Conservation (phyloP, 2,329 filamentous ascomycete genomes). For the Aureobasidium sp. region DNA sequence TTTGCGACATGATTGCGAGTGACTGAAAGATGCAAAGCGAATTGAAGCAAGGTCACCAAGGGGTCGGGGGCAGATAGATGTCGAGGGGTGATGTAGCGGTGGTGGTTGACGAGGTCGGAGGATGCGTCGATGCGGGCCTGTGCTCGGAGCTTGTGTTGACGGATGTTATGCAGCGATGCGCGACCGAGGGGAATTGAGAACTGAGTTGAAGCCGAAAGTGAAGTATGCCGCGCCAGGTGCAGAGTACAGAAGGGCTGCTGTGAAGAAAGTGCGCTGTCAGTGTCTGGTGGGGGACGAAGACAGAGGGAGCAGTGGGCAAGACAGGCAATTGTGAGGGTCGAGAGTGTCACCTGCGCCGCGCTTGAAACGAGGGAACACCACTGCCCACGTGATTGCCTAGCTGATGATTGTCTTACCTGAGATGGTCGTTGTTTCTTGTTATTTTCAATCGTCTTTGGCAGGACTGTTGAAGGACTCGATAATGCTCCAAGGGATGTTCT, state of each 20-base stretch:
- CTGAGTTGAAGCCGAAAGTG: background rate
- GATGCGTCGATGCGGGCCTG: conserved; percentile 13
- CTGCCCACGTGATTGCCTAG: conserved; percentile 1
- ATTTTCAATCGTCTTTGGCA: background rate
- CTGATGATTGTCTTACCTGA: conserved; percentile 1
- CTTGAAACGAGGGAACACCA: conserved; percentile 4
- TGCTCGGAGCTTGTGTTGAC: conserved; percentile 14
- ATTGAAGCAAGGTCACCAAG: background rate
- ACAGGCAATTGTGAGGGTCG: conserved; percentile 4
- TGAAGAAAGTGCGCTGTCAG: background rate
- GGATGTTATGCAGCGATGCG: conserved; percentile 12
- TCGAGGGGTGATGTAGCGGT: background rate
- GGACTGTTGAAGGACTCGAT: background rate
- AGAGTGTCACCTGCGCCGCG: conserved; percentile 9
- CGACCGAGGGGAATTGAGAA: background rate
- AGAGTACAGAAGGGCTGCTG: background rate
- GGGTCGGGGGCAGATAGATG: background rate
- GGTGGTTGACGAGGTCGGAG: conserved; percentile 3
- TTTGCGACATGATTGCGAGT: conserved; percentile 67
- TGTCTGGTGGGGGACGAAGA: background rate
- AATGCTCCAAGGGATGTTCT: background rate
- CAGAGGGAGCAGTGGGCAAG: background rate
- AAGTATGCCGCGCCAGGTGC: background rate
- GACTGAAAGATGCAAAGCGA: background rate
- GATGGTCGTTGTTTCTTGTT: background rate